These are phyloP conservation scores for Lachancea mirantina DNA, from an alignment of 805 yeast genomes.

Conservation along the genomic window DNA sequence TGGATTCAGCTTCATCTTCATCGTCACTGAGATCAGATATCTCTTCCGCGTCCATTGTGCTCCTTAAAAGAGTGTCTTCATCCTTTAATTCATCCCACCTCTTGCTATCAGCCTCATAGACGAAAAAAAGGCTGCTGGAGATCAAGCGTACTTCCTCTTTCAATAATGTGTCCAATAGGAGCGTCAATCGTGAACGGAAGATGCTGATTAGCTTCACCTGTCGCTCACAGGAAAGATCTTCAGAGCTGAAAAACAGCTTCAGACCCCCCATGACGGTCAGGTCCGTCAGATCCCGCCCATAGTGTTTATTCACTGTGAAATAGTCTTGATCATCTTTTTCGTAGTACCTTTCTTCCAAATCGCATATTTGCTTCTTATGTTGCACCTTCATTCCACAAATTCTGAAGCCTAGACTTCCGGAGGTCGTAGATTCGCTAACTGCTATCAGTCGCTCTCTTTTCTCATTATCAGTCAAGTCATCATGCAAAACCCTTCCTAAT, in stretches of 20 bases:
- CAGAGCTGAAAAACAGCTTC: conserved; percentile 38
- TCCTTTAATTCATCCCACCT: conserved; percentile 43
- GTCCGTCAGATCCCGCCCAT: conserved; percentile 54
- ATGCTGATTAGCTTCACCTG: conserved; percentile 36
- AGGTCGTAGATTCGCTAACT: conserved; percentile 69
- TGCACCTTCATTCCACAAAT: conserved; percentile 82
- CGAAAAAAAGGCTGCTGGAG: conserved; percentile 66
- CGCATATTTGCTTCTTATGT: conserved; percentile 11
- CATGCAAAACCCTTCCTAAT: conserved; percentile 66
- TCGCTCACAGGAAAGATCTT: conserved; percentile 28
- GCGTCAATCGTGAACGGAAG: conserved; percentile 53
- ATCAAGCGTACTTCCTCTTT: conserved; percentile 57
- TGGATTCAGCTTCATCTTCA: conserved; percentile 20
- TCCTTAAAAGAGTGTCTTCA: conserved; percentile 36
- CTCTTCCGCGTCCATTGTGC: conserved; percentile 28
- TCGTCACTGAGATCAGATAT: conserved; percentile 32
- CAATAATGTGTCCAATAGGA: conserved; percentile 57
- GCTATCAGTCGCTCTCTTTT: conserved; percentile 53
- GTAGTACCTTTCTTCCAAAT: conserved; percentile 16
- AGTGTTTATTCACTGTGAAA: conserved; percentile 52
- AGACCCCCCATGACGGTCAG: conserved; percentile 42
- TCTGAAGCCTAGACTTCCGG: conserved; percentile 68
- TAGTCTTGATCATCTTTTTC: conserved; percentile 35
- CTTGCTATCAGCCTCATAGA: conserved; percentile 58
- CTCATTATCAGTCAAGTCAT: conserved; percentile 48